Evolutionary conservation across 2,329 filamentous ascomycete species (phyloP), one percentile per base, ranked within the genome.

Genomic region (Verticillium albo-atrum): DNA sequence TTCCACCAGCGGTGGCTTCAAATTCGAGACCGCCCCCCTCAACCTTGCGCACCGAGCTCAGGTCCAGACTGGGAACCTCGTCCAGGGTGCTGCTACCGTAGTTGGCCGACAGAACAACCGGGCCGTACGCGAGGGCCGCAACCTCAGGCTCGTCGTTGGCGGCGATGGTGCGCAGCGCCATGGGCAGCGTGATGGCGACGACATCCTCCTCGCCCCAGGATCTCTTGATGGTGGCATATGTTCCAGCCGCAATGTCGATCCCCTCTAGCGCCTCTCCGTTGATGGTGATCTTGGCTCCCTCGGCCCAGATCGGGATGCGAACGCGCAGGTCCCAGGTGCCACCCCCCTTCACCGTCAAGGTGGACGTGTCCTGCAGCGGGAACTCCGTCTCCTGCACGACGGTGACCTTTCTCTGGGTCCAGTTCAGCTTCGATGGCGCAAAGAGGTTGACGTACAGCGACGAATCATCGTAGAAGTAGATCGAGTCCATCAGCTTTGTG

Each of bases 401-500:
- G 1, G 68, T 74, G 5, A 80, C 68, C n/a, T 63, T 64, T 7
- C 71, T 70, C 9, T 77, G 68, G 0, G 69, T 67, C 79, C 79
- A 83, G 17, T 68, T 71, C 14, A 83, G 64, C 4, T 70, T 72
- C 0, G 79, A 82, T 0, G 79, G 75, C 0, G 75, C 76, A 61
- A 81, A 83, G 2, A 82, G 66, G 61, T 83, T 83, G 35, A 83
- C 74, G 58, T 77, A 82, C 0, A 83, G 70, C 0, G 73, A 72
- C 0, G 70, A 68, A 28, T 69, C 67, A 56, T 78, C 74, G 53
- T 77, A 71, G 53, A 75, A 80, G 70, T 83, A 83, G 57, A 83
- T 77, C 0, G 79, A 81, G 63, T 83, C 81, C 70, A 77, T 78
- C 12, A 82, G 67, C 65, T 82, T 82, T 0, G 81, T 83, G n/a